phyloP scores from a whole-genome alignment of 805 yeast species.

The Saturnispora serradocipensis region DNA sequence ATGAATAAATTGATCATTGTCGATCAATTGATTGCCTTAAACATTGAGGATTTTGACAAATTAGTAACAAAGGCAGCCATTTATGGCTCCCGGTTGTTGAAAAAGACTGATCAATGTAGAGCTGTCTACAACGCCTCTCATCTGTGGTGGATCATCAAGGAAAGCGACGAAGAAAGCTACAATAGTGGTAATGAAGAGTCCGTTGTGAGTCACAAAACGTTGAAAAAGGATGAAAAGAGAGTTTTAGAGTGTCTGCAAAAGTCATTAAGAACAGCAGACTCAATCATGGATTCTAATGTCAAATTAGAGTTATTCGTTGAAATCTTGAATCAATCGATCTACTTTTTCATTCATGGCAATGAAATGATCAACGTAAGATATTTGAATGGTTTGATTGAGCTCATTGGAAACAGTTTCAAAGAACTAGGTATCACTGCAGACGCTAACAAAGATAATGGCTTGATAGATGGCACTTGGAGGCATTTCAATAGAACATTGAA shows the following conservation, averaged over 20 bases:
- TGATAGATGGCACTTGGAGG: constrained; percentile 29
- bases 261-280: constrained; percentile 82
- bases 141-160: constrained; percentile 86
- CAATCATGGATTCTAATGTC: constrained; percentile 73
- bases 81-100: constrained; percentile 79
- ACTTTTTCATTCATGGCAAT: constrained; percentile 77
- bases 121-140: constrained; percentile 84
- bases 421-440: constrained; percentile 14
- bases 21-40: constrained; percentile 30
- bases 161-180: constrained; percentile 27
- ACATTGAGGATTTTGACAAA: constrained; percentile 63
- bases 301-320: constrained; percentile 82
- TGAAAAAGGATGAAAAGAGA: constrained; percentile 45
- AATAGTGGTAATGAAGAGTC: constrained; percentile 8
- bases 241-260: constrained; percentile 88
- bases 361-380: constrained; percentile 60
- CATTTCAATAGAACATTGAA: constrained; percentile 66
- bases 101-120: constrained; percentile 92
- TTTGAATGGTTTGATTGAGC: constrained; percentile 77
- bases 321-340: constrained; percentile 75
- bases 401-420: constrained; percentile 58
- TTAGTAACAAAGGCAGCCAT: constrained; percentile 78
- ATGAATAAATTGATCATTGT: constrained; percentile 37
- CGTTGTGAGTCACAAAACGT: constrained; percentile 15
- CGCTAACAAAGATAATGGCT: constrained; percentile 1